Evolutionary conservation across 352 stramenopile genomes (phyloP).

Genomic region (Globisporangium iwayamae): DNA sequence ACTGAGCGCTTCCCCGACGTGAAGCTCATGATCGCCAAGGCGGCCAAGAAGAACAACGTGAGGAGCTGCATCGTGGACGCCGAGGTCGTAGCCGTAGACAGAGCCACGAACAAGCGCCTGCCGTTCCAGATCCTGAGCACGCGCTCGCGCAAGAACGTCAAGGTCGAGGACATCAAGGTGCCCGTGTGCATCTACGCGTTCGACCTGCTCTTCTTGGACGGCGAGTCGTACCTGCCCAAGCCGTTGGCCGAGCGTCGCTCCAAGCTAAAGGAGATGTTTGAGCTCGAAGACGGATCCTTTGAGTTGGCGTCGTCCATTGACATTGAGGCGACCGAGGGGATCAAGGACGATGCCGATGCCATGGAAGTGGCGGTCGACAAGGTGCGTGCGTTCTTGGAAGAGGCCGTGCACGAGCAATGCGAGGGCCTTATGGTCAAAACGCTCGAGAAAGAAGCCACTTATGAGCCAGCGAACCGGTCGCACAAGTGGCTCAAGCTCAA

Average conservation of each 20-base stretch:
- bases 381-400: constrained; percentile 93
- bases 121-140: constrained; percentile 99
- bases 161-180: constrained; percentile 89
- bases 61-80: constrained; percentile 96
- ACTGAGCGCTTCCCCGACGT: constrained; percentile 96
- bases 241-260: constrained; percentile 89
- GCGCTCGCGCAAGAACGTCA: constrained; percentile 93
- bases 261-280: constrained; percentile 91
- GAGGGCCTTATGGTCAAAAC: constrained; percentile 99
- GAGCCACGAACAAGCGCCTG: constrained; percentile 93
- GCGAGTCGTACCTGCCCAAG: constrained; percentile 90
- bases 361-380: constrained; percentile 83
- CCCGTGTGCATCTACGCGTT: constrained; percentile 96
- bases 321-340: constrained; percentile 80
- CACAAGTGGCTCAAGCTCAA: constrained; percentile 99
- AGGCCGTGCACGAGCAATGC: constrained; percentile 91
- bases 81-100: constrained; percentile 98
- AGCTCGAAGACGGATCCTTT: constrained; percentile 91
- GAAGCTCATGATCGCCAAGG: constrained; percentile 65
- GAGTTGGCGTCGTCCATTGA: constrained; percentile 93
- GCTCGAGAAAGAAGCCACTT: constrained; percentile 94
- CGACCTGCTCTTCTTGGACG: constrained; percentile 99
- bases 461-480: constrained; percentile 96
- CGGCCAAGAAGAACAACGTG: constrained; percentile 42
- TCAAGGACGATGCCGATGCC: constrained; percentile 82